Evolutionary conservation across 495 filamentous ascomycete species (phyloP), one percentile per base, ranked within the genome.

Genomic region (Talaromyces liani): DNA sequence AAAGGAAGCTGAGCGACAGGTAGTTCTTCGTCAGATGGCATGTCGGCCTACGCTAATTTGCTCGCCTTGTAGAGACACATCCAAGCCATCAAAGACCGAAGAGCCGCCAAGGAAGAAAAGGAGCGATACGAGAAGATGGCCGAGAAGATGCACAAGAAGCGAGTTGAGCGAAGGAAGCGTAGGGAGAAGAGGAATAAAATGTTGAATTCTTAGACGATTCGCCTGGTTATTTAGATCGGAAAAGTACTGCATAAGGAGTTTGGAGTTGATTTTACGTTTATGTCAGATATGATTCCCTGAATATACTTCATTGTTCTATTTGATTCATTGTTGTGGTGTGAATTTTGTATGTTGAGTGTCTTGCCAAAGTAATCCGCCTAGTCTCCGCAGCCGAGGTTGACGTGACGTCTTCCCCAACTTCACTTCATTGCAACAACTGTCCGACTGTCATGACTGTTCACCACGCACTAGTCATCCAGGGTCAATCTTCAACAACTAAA

Each of bases 121-220:
- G 91, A 89, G 65, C 84, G 95, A 45, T 98, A 91, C 72, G 91
- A 92, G 77, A 92, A 91, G 80, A 86, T 98, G 87, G 94, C 91
- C 31, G 90, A 93, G 76, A 97, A 92, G 79, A 98, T 98, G 94
- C 94, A 98, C 73, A 85, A 80, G 73, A 97, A 97, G 82, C 81
- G 92, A 66, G 88, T 98, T 25, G 94, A 98, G 77, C 84, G 94
- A 65, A 70, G 96, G 74, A 96, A 90, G 87, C 83, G 92, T 72
- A 87, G 91, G 73, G 94, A 98, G 82, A 98, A 97, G 86, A 86
- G 94, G 73, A 99, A 98, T 76, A 98, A 97, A 80, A 77, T 95
- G 69, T 75, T 98, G 68, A 97, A 93, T 75, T 95, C 91, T 60
- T 97, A 81, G 93, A 58, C 33, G 55, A 2, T 56, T 29, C 10